Base-by-base conservation (phyloP, 192 early-diverging fungal species). In the Rhizophlyctis rosea region DNA sequence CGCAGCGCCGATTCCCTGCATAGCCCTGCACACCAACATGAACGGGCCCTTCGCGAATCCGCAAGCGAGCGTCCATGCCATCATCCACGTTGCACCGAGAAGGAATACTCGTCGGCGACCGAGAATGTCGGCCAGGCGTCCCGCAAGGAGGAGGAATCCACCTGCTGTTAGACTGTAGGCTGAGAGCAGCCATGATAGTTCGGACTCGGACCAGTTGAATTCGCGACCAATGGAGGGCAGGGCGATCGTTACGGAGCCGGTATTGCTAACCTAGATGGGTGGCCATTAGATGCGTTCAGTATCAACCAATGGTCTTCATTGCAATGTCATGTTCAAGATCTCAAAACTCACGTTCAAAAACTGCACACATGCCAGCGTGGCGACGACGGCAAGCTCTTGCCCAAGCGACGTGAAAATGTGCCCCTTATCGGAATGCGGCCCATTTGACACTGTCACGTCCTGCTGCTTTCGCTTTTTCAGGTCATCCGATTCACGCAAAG, bases 1-100 rank as follows among this genome's bases (percentile, higher is more conserved):
- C 2, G 53, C 53, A 2, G 53, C 53, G 25, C 53, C 53, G 28
- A 54, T 54, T 18, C 53, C 53, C 25, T 54, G 53, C 28, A 54
- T 18, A 3, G 53, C 53, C 3, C 53, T 25, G 2, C 28, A 25
- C 27, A 54, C 53, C 53, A 54, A 25, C 18, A 3, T 2, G 25
- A 54, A n/a, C 18, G 32, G 18, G 30, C 32, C 32, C 2, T 28
- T 18, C 53, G 32, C 32, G 3, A 54, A 54, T 3, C 53, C 53
- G 18, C 53, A 54, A 25, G 32, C 53, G 4, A 54, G 18, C 18
- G 28, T 54, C n/a, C n/a, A n/a, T n/a, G n/a, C n/a, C n/a, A n/a
- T n/a, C n/a, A n/a, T n/a, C n/a, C n/a, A n/a, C n/a, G 32, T 3
- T 31, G 32, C 32, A 3, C 53, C 53, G 25, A 54, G 4, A 24